Conservation (phyloP, 345 rosid genomes). For the Moricandia moricandioides region DNA sequence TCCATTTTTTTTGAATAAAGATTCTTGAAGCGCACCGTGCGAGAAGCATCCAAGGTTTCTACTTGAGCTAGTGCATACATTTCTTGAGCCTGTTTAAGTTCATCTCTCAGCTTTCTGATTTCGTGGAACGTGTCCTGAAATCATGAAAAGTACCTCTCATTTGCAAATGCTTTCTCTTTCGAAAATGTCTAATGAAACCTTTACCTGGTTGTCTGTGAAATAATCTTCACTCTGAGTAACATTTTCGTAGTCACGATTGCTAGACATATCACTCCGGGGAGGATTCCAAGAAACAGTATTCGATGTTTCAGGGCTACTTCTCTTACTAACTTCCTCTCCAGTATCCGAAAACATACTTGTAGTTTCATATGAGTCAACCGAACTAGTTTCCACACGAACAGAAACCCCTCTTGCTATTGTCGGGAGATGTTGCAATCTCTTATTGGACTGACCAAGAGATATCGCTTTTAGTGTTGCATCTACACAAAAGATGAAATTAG, state of each 20-base stretch:
- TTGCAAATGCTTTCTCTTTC: not conserved
- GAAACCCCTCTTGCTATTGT: conserved; percentile 16
- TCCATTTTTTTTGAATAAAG: not conserved
- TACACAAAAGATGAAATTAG: conserved; percentile 3
- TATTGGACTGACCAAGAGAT: conserved; percentile 9
- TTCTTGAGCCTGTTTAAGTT: conserved; percentile 70
- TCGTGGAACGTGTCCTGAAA: conserved; percentile 40
- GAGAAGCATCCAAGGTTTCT: conserved; percentile 72
- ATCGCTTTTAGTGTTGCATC: conserved; percentile 18
- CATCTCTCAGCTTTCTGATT: conserved; percentile 70
- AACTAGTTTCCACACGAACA: conserved; percentile 25
- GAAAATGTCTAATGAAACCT: not conserved
- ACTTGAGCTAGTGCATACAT: conserved; percentile 69
- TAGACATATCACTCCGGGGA: conserved; percentile 24
- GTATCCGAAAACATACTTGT: conserved; percentile 12
- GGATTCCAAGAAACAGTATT: conserved; percentile 8
- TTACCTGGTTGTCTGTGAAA: conserved; percentile 45
- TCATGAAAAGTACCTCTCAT: not conserved
- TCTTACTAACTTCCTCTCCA: conserved; percentile 7
- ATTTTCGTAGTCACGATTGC: conserved; percentile 4
- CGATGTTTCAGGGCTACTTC: conserved; percentile 9
- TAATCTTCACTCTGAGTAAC: conserved; percentile 39
- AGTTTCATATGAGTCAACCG: conserved; percentile 19
- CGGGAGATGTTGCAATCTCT: conserved; percentile 17
- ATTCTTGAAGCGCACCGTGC: conserved; percentile 46